These are phyloP conservation scores for Verticillium zaregamsianum DNA, from an alignment of 2,329 filamentous ascomycete species.

Conservation along the genomic window DNA sequence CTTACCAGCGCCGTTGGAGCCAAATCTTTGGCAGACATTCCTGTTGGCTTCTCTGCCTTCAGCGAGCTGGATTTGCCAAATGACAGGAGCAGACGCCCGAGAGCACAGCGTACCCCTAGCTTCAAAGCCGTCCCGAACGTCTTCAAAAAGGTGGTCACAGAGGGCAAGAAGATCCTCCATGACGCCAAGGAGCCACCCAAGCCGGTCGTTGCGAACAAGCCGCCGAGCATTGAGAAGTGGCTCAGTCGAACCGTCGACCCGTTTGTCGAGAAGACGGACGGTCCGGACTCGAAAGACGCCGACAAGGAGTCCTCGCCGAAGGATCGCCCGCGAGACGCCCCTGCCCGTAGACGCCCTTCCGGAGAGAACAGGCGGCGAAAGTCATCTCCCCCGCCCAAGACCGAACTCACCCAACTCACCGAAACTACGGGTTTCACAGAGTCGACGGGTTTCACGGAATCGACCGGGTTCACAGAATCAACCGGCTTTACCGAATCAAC, in stretches of 20 bases:
- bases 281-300: conserved; percentile 13
- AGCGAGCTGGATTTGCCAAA: conserved; percentile 57
- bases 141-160: conserved; percentile 59
- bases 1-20: conserved; percentile 23
- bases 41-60: conserved; percentile 63
- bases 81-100: conserved; percentile 37
- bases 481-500: neutral
- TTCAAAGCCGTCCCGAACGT: conserved; percentile 59
- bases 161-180: conserved; percentile 61
- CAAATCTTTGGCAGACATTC: conserved; percentile 57
- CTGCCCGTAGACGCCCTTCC: conserved; percentile 18
- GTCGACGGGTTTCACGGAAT: conserved; percentile 8
- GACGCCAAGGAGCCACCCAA: conserved; percentile 55
- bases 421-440: conserved; percentile 10
- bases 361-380: conserved; percentile 16
- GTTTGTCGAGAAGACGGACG: conserved; percentile 43
- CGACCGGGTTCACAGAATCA: conserved; percentile 5
- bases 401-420: conserved; percentile 14
- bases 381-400: conserved; percentile 17
- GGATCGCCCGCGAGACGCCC: conserved; percentile 18
- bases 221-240: conserved; percentile 63
- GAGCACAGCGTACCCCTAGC: conserved; percentile 50
- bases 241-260: conserved; percentile 59
- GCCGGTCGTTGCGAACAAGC: conserved; percentile 46
- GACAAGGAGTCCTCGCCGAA: conserved; percentile 29